Conservation (phyloP, 768 basidiomycete species). For the Xerocomellus chrysenteron region DNA sequence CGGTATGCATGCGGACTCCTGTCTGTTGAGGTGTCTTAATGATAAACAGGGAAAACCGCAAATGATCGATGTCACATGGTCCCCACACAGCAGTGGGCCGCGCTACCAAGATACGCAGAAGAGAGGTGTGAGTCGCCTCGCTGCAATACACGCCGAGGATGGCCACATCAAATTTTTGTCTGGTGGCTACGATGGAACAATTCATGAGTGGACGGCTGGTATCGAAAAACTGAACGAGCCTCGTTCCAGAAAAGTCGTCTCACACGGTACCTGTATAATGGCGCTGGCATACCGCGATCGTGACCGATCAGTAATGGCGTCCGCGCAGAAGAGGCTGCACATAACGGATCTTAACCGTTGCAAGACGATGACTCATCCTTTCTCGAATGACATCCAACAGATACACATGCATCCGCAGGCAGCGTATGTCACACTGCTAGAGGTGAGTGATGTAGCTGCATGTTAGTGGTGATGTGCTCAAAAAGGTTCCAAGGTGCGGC, state of each 20-base stretch:
- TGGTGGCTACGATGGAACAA: slow-evolving; percentile 46
- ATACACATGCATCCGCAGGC: slow-evolving; percentile 47
- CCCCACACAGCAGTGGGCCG: slow-evolving; percentile 33
- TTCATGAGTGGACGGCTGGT: slow-evolving; percentile 40
- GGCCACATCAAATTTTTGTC: slow-evolving; percentile 43
- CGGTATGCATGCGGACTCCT: slow-evolving; percentile 31
- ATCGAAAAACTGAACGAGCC: slow-evolving; percentile 21
- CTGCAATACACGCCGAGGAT: slow-evolving; percentile 33
- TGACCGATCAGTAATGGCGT: slow-evolving; percentile 37
- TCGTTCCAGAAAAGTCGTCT: slow-evolving; percentile 28
- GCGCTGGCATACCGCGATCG: slow-evolving; percentile 41
- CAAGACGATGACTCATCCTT: slow-evolving; percentile 25
- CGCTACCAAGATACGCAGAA: slow-evolving; percentile 23
- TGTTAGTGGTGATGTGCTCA: slow-evolving; percentile 12
- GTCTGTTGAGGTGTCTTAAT: slow-evolving; percentile 24
- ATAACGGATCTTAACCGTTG: slow-evolving; percentile 40
- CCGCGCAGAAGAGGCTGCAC: slow-evolving; percentile 35
- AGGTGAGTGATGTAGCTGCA: slow-evolving; percentile 38
- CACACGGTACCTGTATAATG: slow-evolving; percentile 30
- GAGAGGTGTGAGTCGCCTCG: slow-evolving; percentile 44
- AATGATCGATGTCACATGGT: slow-evolving; percentile 31
- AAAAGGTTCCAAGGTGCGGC: slow-evolving; percentile 40
- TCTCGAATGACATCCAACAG: slow-evolving; percentile 43
- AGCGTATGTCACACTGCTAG: slow-evolving; percentile 43
- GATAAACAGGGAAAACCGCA: slow-evolving; percentile 32